These are phyloP conservation scores for Heliosperma pusillum DNA, from an alignment of 148 eudicot genomes.

Conservation along the genomic window DNA sequence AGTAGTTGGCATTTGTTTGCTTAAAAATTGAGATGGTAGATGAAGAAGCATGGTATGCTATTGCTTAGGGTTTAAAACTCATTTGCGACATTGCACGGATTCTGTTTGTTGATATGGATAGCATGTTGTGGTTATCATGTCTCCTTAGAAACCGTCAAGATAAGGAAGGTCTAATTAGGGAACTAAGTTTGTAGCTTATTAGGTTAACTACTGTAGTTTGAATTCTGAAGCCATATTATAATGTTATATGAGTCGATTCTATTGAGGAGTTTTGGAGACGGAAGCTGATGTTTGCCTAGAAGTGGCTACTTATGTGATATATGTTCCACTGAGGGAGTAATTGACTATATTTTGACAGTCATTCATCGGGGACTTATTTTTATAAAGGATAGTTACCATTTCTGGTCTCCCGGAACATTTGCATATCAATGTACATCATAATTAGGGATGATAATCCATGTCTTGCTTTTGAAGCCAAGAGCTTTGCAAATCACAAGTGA, in stretches of 20 bases:
- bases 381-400: background rate
- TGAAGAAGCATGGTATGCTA: background rate
- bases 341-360: background rate
- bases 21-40: background rate
- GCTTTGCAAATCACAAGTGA: background rate
- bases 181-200: too few species aligned
- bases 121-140: background rate
- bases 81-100: background rate
- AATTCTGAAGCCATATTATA: too few species aligned
- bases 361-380: background rate
- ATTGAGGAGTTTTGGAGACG: background rate
- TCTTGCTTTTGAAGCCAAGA: background rate
- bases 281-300: background rate
- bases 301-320: background rate
- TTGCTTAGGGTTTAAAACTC: background rate
- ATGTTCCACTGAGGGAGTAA: background rate
- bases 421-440: background rate
- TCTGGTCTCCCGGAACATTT: background rate
- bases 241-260: too few species aligned
- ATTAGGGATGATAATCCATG: background rate
- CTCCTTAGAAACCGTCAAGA: too few species aligned
- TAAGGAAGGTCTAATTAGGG: too few species aligned
- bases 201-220: too few species aligned
- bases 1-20: background rate
- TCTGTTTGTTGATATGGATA: background rate